Percentiles rank a stretch among this genome's conserved stretches.
Conservation (phyloP, 306 rosid genomes). For the Trichosanthes cucumerina region DNA sequence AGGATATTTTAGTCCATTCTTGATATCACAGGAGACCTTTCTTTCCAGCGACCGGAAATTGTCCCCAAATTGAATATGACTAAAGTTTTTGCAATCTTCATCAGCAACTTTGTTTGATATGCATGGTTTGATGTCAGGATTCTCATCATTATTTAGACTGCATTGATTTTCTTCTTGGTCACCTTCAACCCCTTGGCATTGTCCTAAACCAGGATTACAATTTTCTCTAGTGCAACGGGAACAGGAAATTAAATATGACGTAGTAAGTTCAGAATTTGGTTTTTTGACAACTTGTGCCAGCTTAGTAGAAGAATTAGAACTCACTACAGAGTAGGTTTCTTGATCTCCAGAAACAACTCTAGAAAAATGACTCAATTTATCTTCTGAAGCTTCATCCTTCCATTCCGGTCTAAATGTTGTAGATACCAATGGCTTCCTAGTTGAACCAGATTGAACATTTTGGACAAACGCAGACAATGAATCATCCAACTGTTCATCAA, state of each 20-base stretch:
- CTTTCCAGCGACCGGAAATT: slow-evolving; percentile 20
- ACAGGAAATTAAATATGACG: slow-evolving; percentile 19
- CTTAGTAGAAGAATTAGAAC: slow-evolving; percentile 23
- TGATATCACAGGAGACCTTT: slow-evolving; percentile 20
- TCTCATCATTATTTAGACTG: slow-evolving; percentile 29
- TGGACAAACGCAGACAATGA: slow-evolving; percentile 37
- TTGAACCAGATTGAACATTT: slow-evolving; percentile 41
- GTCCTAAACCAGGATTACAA: slow-evolving; percentile 13
- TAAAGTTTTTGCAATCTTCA: slow-evolving; percentile 26
- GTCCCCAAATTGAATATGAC: slow-evolving; percentile 19
- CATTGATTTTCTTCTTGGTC: slow-evolving; percentile 18
- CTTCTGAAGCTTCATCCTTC: slow-evolving; percentile 28
- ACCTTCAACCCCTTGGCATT: slow-evolving; percentile 19
- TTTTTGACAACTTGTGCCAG: slow-evolving; percentile 8
- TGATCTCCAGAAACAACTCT: slow-evolving; percentile 18
- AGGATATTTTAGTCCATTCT: slow-evolving; percentile 29
- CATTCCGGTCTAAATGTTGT: slow-evolving; percentile 28
- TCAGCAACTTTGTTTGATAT: slow-evolving; percentile 18
- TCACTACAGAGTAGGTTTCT: slow-evolving; percentile 17
- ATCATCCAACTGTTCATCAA: slow-evolving; percentile 36
- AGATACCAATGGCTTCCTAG: slow-evolving; percentile 27
- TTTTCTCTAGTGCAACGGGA: slow-evolving; percentile 9
- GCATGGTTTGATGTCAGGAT: slow-evolving; percentile 14
- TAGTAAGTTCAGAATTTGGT: slow-evolving; percentile 13
- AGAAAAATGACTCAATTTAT: slow-evolving; percentile 20